Conservation (phyloP, 2,329 filamentous ascomycete species). For the Pseudocercospora fuligena region DNA sequence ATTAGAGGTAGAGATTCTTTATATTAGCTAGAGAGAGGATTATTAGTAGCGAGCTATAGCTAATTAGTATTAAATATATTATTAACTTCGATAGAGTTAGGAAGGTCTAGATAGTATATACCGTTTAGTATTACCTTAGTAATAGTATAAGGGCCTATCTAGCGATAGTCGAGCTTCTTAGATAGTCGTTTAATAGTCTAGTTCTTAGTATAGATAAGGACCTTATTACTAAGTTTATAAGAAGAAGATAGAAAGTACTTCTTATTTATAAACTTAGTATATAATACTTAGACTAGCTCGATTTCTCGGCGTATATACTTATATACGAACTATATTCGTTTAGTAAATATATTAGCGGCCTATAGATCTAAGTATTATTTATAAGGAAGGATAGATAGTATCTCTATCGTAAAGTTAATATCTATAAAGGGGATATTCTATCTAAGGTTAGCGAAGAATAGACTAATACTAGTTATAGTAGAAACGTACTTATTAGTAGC, state of each 20-base stretch:
- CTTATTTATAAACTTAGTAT: not conserved
- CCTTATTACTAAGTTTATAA: not conserved
- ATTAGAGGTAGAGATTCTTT: not conserved
- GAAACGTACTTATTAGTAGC: slow-evolving; percentile 1
- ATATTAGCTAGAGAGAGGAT: not conserved
- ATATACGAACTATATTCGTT: not conserved
- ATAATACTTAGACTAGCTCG: not conserved
- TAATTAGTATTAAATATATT: slow-evolving; percentile 8
- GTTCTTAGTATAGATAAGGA: not conserved
- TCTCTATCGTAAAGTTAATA: not conserved
- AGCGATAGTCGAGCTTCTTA: not conserved
- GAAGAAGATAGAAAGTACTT: not conserved
- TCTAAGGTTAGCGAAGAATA: not conserved
- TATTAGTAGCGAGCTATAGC: not conserved
- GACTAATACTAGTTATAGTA: not conserved
- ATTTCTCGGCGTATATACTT: not conserved
- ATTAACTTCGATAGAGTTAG: not conserved
- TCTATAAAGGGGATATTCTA: not conserved
- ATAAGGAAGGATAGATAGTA: not conserved
- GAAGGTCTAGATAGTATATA: not conserved
- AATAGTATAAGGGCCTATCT: not conserved
- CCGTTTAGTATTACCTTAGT: not conserved
- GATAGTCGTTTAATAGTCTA: not conserved
- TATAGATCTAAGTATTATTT: slow-evolving; percentile 3
- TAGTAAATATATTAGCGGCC: not conserved